Evolutionary conservation across 768 basidiomycete species (phyloP).

Genomic region (Rhizopogon salebrosus): DNA sequence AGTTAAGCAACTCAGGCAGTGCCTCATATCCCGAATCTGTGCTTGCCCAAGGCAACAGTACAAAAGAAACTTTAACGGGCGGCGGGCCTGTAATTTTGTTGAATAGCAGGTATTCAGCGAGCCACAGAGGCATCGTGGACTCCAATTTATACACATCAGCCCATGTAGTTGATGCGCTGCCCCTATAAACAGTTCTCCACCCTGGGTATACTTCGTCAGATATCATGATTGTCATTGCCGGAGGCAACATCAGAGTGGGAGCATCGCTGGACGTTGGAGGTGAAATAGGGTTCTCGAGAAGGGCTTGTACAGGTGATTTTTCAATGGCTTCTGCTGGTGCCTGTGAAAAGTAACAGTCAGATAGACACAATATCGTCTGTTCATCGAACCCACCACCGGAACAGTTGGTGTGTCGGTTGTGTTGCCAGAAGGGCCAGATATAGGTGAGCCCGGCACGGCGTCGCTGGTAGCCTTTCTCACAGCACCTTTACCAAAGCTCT

Average conservation of each 20-base stretch:
- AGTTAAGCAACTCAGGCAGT: conserved; percentile 79
- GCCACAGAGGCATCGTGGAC: conserved; percentile 79
- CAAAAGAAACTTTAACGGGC: conserved; percentile 80
- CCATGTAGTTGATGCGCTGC: conserved; percentile 54
- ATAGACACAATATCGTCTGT: neutral
- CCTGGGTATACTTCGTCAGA: conserved; percentile 76
- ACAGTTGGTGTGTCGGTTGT: conserved; percentile 10
- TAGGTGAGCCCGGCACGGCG: conserved; percentile 19
- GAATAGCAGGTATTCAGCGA: conserved; percentile 78
- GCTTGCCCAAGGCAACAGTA: conserved; percentile 71
- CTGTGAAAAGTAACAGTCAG: conserved; percentile 12
- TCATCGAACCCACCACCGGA: conserved; percentile 20
- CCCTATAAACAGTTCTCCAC: conserved; percentile 75
- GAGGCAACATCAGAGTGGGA: conserved; percentile 57
- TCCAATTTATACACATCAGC: conserved; percentile 58
- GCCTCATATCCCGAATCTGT: conserved; percentile 53
- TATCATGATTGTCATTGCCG: conserved; percentile 63
- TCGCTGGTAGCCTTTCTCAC: conserved; percentile 26
- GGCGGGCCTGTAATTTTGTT: conserved; percentile 52
- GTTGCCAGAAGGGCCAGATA: conserved; percentile 9
- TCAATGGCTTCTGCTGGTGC: conserved; percentile 21
- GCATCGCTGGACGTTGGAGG: conserved; percentile 73
- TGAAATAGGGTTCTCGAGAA: conserved; percentile 50
- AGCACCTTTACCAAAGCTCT: conserved; percentile 63
- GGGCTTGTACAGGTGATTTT: conserved; percentile 48